These are phyloP conservation scores for Kodamaea kakaduensis DNA, from an alignment of 805 yeast species.

Conservation along the genomic window DNA sequence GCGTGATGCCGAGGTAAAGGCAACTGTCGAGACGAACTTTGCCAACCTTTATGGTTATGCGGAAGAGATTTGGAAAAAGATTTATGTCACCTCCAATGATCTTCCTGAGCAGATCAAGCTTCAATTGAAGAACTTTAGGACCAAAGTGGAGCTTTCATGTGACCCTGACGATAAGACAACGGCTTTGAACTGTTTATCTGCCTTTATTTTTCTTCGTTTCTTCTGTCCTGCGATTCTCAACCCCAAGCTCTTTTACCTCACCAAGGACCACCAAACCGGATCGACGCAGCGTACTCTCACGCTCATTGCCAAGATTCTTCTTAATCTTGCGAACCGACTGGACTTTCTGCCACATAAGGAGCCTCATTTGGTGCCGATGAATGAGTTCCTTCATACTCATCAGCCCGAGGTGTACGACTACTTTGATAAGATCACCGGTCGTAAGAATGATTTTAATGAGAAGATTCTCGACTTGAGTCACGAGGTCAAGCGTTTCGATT, in stretches of 20 bases:
- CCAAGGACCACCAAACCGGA: constrained; percentile 67
- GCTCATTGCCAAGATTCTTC: constrained; percentile 70
- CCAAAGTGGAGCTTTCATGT: constrained; percentile 58
- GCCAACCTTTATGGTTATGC: constrained; percentile 47
- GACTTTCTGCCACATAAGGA: constrained; percentile 76
- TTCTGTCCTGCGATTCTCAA: constrained; percentile 89
- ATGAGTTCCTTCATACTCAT: constrained; percentile 59
- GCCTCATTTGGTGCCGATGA: constrained; percentile 70
- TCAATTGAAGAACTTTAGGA: constrained; percentile 60
- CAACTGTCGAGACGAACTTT: constrained; percentile 45
- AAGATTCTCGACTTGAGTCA: constrained; percentile 54
- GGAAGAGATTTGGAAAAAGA: constrained; percentile 60
- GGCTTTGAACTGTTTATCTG: constrained; percentile 71
- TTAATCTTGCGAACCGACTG: constrained; percentile 75
- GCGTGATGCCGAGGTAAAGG: constrained; percentile 27
- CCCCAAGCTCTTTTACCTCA: constrained; percentile 78
- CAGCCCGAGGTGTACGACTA: constrained; percentile 60
- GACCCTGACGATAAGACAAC: constrained; percentile 50
- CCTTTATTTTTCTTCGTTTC: constrained; percentile 68
- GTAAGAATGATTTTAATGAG: constrained; percentile 62
- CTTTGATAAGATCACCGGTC: constrained; percentile 65
- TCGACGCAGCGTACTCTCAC: constrained; percentile 74
- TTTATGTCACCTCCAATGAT: constrained; percentile 65
- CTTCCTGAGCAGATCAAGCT: constrained; percentile 64
- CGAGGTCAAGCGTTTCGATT: constrained; percentile 53